Percentiles rank a stretch among this genome's conserved stretches.
phyloP scores from a whole-genome alignment of 441 rosid genomes.

The Brassica hybrid region DNA sequence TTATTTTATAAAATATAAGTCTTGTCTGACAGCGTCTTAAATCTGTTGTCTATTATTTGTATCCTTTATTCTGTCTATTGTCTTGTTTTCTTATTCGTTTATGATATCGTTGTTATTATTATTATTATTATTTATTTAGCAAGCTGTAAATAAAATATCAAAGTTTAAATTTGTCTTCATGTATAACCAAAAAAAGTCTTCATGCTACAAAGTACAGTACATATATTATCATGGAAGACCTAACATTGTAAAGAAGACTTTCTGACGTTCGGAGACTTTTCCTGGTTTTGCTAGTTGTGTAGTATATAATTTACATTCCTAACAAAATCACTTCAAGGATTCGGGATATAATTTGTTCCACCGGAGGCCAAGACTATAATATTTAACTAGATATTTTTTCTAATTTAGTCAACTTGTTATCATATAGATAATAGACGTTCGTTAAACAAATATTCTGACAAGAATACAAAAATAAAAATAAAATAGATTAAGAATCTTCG shows the following conservation, averaged over 20 bases:
- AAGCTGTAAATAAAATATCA: too few species aligned
- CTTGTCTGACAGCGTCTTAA: neutral
- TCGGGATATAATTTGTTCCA: constrained; percentile 16
- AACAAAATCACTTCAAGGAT: constrained; percentile 30
- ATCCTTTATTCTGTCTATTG: neutral
- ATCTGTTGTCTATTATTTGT: neutral
- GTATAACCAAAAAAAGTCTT: neutral
- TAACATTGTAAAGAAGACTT: neutral
- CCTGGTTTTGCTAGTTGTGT: constrained; percentile 31
- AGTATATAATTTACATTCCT: neutral
- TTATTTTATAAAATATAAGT: neutral
- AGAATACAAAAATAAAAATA: constrained; percentile 26
- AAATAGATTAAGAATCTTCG: constrained; percentile 28
- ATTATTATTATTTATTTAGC: too few species aligned
- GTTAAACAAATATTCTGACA: constrained; percentile 39
- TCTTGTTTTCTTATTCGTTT: constrained; percentile 2
- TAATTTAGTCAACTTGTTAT: constrained; percentile 39
- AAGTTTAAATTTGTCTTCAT: constrained; percentile 3
- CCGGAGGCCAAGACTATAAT: constrained; percentile 6
- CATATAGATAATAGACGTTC: constrained; percentile 25
- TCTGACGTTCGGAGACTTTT: too few species aligned
- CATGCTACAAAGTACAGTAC: neutral
- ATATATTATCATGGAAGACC: neutral
- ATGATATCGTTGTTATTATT: too few species aligned
- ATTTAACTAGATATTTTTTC: constrained; percentile 23